A percentile compares a stretch with the other conserved stretches of the same genome.
Conservation (phyloP, 2,329 filamentous ascomycete genomes). For the Kalmusia sp. region DNA sequence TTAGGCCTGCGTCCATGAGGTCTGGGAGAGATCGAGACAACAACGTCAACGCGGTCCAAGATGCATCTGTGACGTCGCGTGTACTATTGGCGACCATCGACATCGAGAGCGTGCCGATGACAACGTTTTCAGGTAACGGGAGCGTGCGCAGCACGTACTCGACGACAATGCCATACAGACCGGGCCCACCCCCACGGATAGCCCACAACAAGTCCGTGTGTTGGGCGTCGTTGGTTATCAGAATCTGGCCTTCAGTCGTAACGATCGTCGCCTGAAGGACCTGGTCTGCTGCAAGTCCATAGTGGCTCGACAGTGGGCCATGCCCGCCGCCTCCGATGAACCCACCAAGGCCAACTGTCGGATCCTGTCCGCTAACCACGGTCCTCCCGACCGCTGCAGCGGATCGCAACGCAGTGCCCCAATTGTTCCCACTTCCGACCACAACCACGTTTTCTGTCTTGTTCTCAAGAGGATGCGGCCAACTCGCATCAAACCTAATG, state of each 20-base stretch:
- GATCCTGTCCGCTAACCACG: slow-evolving; percentile 15
- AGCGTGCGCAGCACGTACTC: slow-evolving; percentile 22
- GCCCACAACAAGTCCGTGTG: slow-evolving; percentile 10
- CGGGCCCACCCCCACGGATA: background rate
- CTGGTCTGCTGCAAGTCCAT: slow-evolving; percentile 31
- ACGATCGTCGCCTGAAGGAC: slow-evolving; percentile 18
- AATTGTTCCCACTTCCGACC: slow-evolving; percentile 24
- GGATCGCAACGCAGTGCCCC: slow-evolving; percentile 9
- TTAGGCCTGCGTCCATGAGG: slow-evolving; percentile 36
- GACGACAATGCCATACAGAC: slow-evolving; percentile 9
- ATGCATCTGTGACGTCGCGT: slow-evolving; percentile 18
- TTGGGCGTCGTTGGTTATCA: slow-evolving; percentile 15
- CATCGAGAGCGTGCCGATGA: slow-evolving; percentile 13
- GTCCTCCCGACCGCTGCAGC: slow-evolving; percentile 4
- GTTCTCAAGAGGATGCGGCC: slow-evolving; percentile 5
- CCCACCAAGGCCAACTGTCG: slow-evolving; percentile 54
- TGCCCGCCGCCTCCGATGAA: slow-evolving; percentile 58
- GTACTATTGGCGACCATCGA: slow-evolving; percentile 11
- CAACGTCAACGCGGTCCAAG: slow-evolving; percentile 33
- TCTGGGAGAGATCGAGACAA: slow-evolving; percentile 26
- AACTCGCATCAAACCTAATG: slow-evolving; percentile 10
- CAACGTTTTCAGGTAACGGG: slow-evolving; percentile 19
- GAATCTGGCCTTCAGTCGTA: slow-evolving; percentile 15
- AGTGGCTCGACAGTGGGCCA: slow-evolving; percentile 55
- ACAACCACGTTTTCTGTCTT: slow-evolving; percentile 21